Base-by-base conservation (phyloP, 2,329 filamentous ascomycete species). In the Aplosporella prunicola region DNA sequence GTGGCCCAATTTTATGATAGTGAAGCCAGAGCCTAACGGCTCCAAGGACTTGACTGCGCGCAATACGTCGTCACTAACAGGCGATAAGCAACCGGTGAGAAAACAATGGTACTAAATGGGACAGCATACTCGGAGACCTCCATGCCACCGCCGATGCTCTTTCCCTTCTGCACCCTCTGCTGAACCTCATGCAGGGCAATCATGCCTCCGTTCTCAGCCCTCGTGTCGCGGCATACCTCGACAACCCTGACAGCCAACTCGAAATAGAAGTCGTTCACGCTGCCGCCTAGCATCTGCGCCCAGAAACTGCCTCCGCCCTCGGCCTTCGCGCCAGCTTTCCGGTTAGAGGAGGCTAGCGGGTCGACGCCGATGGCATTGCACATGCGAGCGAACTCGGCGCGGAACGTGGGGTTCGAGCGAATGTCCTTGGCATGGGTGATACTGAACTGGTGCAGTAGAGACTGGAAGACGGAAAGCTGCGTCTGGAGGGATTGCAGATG, bases 231-330 rank as follows among this genome's bases (percentile, higher is more conserved):
- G 56, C 91, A 98, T 6, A 95, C 78, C 60, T 96, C 89, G 5
- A 98, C 91, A 1, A 96, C 83, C 33, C 85, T 74, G n/a, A 96
- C 89, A 1, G 87, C 91, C 30, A 98, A 76, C 66, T 93, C 89
- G 60, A 96, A 96, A 65, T 96, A 98, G 57, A 98, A 98, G 60
- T 98, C 91, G 57, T 95, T 93, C 49, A 98, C 88, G 51, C 80
- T 87, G 42, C 82, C 77, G 20, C 91, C 91, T 14, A 96, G 72
- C 45, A 96, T 76, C 66, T 95, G 88, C 7, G 86, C 82, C 89
- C 91, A 96, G 42, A 95, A 78, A 41, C 81, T 91, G 13, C 76
- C 75, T 1, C 63, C 68, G 1, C 65, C 67, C 23, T 60, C 64
- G 10, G 64, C 57, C 45, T 67, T 63, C 31, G 62, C 66, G 40